phyloP scores from a whole-genome alignment of 768 basidiomycete genomes.

The Panaeolus cyanescens region DNA sequence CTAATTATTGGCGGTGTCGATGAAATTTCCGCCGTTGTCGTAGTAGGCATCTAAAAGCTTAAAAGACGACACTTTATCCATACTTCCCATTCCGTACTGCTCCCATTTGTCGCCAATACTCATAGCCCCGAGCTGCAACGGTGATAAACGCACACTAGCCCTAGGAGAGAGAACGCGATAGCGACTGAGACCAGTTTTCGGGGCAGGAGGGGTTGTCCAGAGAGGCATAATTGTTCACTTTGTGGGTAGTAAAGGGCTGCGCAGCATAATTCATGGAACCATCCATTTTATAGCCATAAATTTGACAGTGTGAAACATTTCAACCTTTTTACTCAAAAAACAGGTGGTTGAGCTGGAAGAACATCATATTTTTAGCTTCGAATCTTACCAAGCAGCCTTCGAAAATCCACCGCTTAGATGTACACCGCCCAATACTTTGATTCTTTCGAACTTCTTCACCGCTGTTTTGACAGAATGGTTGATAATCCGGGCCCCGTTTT shows the following conservation, averaged over 20 bases:
- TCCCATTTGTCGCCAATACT: constrained; percentile 49
- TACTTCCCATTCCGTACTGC: constrained; percentile 24
- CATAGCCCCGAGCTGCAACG: constrained; percentile 50
- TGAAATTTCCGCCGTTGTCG: constrained; percentile 43
- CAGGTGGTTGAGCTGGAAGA: too few relatives aligned
- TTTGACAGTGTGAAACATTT: too few relatives aligned
- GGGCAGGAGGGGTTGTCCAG: constrained; percentile 18
- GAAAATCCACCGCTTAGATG: background rate
- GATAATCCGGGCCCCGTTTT: background rate
- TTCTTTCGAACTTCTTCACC: background rate
- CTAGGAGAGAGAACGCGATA: constrained; percentile 39
- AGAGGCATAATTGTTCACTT: background rate
- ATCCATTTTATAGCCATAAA: too few relatives aligned
- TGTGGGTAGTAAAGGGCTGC: background rate
- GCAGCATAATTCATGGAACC: too few relatives aligned
- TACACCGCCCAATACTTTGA: background rate
- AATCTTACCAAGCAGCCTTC: background rate
- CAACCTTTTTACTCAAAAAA: too few relatives aligned
- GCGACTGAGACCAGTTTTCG: constrained; percentile 31
- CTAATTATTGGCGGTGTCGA: constrained; percentile 43
- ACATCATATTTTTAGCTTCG: background rate
- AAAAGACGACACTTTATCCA: constrained; percentile 38
- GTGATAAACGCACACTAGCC: constrained; percentile 49
- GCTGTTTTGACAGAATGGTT: background rate
- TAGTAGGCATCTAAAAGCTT: constrained; percentile 42